Percentiles rank a stretch among this genome's conserved stretches.
Evolutionary conservation across 768 basidiomycete genomes (phyloP).

Genomic region (Russula dissimulans): DNA sequence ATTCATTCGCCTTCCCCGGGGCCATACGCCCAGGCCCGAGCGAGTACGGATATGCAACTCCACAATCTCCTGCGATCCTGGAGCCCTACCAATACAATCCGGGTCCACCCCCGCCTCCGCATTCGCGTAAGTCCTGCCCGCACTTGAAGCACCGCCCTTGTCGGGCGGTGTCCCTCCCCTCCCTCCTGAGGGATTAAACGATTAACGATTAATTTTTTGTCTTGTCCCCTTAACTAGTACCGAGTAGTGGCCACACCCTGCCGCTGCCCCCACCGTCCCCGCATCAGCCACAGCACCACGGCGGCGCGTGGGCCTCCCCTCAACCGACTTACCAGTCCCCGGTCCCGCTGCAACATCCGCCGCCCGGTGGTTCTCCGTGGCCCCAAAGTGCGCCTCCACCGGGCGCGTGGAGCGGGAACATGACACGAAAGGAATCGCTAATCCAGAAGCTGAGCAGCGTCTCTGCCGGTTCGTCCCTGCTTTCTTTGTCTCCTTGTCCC

Average conservation of each 20-base stretch:
- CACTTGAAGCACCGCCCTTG: background rate
- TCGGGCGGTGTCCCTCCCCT: background rate
- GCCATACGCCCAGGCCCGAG: background rate
- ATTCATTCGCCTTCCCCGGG: background rate
- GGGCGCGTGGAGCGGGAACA: background rate
- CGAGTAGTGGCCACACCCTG: too few species aligned
- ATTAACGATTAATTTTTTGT: too few species aligned
- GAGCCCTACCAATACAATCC: slow-evolving; percentile 2
- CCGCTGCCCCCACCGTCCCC: too few species aligned
- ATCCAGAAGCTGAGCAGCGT: background rate
- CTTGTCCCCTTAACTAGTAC: too few species aligned
- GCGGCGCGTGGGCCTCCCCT: too few species aligned
- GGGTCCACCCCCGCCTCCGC: background rate
- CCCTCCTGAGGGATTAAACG: too few species aligned
- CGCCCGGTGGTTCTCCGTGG: too few species aligned
- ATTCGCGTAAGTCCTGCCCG: slow-evolving; percentile 4
- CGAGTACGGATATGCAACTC: background rate
- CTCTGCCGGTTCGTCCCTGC: slow-evolving; percentile 8
- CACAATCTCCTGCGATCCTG: background rate
- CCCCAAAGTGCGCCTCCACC: too few species aligned
- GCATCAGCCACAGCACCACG: too few species aligned
- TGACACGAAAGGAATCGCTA: background rate
- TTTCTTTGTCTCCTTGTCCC: too few species aligned
- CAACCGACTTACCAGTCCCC: too few species aligned
- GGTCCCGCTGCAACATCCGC: too few species aligned